A percentile compares a stretch with the other conserved stretches of the same genome.
phyloP scores from a whole-genome alignment of 192 early-diverging fungal genomes.

The Hyaloraphidium curvatum region DNA sequence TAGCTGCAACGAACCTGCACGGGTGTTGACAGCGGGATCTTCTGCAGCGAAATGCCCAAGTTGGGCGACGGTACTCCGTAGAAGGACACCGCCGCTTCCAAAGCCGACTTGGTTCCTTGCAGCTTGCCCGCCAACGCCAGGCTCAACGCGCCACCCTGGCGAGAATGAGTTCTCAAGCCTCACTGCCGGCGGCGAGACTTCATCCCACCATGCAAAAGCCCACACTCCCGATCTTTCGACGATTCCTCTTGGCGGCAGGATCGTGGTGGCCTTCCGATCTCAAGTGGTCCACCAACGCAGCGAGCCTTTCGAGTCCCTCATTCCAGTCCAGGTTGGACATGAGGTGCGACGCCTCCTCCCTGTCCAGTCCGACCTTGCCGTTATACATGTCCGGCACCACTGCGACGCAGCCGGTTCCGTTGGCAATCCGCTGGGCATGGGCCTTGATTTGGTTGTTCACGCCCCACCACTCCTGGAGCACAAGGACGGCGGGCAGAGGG shows the following conservation, averaged over 20 bases:
- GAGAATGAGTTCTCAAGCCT: too few species aligned
- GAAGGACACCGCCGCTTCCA: slow-evolving; percentile 10
- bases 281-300: slow-evolving; percentile 4
- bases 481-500: slow-evolving; percentile 9
- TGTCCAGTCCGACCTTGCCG: slow-evolving; percentile 21
- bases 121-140: slow-evolving; percentile 20
- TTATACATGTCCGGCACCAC: slow-evolving; percentile 28
- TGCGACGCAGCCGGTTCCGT: slow-evolving; percentile 18
- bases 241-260: background rate
- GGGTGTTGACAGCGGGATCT: slow-evolving; percentile 9
- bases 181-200: too few species aligned
- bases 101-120: slow-evolving; percentile 8
- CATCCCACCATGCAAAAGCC: slow-evolving; percentile 38
- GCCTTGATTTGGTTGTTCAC: slow-evolving; percentile 18
- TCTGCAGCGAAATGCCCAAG: slow-evolving; percentile 8
- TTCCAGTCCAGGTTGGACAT: slow-evolving; percentile 28
- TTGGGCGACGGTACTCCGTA: slow-evolving; percentile 14
- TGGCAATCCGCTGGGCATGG: slow-evolving; percentile 24
- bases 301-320: slow-evolving; percentile 12
- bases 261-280: slow-evolving; percentile 7
- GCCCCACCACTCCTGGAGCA: slow-evolving; percentile 22
- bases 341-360: slow-evolving; percentile 24
- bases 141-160: slow-evolving; percentile 20
- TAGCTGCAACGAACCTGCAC: slow-evolving; percentile 11
- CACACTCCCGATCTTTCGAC: slow-evolving; percentile 18